Evolutionary conservation across 306 rosid genomes (phyloP).

Genomic region (Quercus gilva): DNA sequence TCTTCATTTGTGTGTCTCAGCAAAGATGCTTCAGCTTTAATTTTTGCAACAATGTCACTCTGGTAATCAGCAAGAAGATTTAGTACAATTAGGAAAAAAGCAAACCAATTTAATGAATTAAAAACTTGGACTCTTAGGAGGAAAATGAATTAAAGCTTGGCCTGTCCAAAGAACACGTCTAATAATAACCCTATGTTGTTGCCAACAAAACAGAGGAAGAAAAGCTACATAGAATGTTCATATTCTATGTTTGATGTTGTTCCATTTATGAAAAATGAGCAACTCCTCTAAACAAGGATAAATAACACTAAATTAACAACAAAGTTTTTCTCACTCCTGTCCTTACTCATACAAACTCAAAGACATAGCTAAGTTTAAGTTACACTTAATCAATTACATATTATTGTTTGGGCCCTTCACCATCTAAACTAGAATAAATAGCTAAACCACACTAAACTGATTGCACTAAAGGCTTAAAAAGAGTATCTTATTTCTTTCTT

Average conservation of each 20-base stretch:
- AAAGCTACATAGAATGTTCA: no score
- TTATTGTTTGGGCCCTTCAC: not conserved
- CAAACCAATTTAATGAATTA: not conserved
- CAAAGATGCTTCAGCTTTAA: constrained; percentile 85
- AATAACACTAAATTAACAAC: not conserved
- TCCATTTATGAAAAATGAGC: not conserved
- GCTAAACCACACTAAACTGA: not conserved
- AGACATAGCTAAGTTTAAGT: not conserved
- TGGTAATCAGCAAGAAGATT: constrained; percentile 24
- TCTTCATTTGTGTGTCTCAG: constrained; percentile 84
- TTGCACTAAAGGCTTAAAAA: not conserved
- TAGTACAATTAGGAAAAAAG: not conserved
- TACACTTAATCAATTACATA: not conserved
- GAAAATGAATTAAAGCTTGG: not conserved
- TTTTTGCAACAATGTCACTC: constrained; percentile 75
- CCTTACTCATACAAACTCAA: not conserved
- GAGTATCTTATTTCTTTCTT: not conserved
- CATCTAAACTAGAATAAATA: not conserved
- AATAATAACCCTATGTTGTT: no score
- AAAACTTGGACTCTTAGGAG: not conserved
- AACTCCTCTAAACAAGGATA: not conserved
- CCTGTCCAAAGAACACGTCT: no score
- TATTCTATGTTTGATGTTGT: no score
- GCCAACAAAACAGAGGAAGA: no score
- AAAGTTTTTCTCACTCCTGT: no score